These are phyloP conservation scores for Aspergillus spinulosporus DNA, from an alignment of 2,329 filamentous ascomycete genomes.

Conservation along the genomic window DNA sequence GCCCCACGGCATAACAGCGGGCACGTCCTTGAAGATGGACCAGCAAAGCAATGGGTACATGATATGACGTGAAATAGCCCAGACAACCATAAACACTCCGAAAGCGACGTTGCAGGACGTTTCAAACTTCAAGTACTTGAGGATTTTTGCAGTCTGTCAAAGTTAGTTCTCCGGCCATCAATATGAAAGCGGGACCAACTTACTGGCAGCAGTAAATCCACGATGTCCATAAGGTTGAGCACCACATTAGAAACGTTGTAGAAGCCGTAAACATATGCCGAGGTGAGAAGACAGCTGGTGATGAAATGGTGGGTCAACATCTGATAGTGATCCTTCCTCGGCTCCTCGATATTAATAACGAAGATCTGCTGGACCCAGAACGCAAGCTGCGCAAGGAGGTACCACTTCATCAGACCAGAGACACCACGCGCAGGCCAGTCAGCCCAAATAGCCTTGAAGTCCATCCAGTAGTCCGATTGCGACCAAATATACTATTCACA, in stretches of 20 bases:
- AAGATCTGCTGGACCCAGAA: slow-evolving; percentile 96
- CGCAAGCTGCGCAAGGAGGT: slow-evolving; percentile 84
- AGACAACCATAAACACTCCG: slow-evolving; percentile 81
- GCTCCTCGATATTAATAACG: slow-evolving; percentile 91
- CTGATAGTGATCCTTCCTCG: slow-evolving; percentile 90
- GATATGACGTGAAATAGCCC: slow-evolving; percentile 81
- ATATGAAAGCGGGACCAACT: slow-evolving; percentile 32
- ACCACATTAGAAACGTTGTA: slow-evolving; percentile 87
- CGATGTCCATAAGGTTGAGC: slow-evolving; percentile 88
- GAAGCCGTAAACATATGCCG: slow-evolving; percentile 83
- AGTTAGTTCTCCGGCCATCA: neutral
- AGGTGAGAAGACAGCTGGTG: slow-evolving; percentile 75
- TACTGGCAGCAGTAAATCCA: slow-evolving; percentile 85
- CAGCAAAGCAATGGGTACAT: slow-evolving; percentile 77
- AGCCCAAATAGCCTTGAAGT: slow-evolving; percentile 76
- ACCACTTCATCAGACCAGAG: slow-evolving; percentile 74
- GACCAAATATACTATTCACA: slow-evolving; percentile 70
- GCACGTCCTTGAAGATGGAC: slow-evolving; percentile 71
- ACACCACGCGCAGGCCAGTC: slow-evolving; percentile 80
- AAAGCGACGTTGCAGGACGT: slow-evolving; percentile 79
- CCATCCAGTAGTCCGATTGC: slow-evolving; percentile 74
- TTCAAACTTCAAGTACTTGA: slow-evolving; percentile 82
- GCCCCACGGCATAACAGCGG: slow-evolving; percentile 62
- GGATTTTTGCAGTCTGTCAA: slow-evolving; percentile 76
- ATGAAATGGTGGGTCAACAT: slow-evolving; percentile 96